Conservation (phyloP, 441 rosid species). For the Adansonia rubrostipa region DNA sequence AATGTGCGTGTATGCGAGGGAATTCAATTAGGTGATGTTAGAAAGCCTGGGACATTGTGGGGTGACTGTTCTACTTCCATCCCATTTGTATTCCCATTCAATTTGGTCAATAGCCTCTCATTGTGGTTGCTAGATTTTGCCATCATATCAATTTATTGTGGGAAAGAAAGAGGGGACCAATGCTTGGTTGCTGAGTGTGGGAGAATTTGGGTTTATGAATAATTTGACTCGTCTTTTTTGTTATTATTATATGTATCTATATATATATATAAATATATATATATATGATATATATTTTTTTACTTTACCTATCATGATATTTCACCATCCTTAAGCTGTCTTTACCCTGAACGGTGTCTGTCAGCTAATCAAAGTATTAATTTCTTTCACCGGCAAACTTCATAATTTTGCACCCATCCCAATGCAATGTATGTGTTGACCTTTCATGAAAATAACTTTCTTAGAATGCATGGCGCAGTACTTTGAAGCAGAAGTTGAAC, state of each 20-base stretch:
- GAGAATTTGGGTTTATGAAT: constrained; percentile 7
- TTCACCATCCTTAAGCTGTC: not conserved
- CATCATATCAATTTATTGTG: constrained; percentile 23
- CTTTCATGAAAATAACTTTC: too few species aligned
- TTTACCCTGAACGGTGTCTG: not conserved
- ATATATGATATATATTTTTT: too few species aligned
- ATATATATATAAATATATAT: too few species aligned
- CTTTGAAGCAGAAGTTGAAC: too few species aligned
- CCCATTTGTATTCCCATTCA: constrained; percentile 26
- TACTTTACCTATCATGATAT: not conserved
- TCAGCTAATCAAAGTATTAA: not conserved
- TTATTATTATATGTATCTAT: too few species aligned
- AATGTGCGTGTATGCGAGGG: constrained; percentile 22
- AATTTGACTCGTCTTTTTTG: constrained; percentile 3
- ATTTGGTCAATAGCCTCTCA: constrained; percentile 31
- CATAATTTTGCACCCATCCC: not conserved
- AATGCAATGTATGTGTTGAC: constrained; percentile 7
- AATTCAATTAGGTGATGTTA: constrained; percentile 25
- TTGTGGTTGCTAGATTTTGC: constrained; percentile 28
- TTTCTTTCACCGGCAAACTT: not conserved
- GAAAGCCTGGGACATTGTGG: constrained; percentile 28
- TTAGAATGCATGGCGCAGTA: too few species aligned
- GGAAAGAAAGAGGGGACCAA: constrained; percentile 25
- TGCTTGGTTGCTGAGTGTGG: constrained; percentile 7
- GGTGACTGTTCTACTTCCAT: constrained; percentile 26